These are phyloP conservation scores for Paradendryphiella salina DNA, from an alignment of 2,329 filamentous ascomycete species.

Conservation along the genomic window DNA sequence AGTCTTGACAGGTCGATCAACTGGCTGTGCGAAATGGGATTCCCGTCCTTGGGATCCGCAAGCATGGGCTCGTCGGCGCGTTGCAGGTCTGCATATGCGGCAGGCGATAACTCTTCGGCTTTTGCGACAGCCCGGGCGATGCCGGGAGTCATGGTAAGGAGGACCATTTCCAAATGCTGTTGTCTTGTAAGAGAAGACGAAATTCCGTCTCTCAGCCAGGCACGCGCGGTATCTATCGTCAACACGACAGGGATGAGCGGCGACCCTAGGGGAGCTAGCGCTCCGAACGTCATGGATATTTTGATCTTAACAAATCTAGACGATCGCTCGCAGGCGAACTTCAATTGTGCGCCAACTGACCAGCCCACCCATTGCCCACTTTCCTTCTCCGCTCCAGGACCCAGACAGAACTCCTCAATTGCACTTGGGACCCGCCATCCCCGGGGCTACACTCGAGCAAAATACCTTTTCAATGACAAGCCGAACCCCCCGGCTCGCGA, in stretches of 20 bases:
- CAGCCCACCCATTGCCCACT: slow-evolving; percentile 8
- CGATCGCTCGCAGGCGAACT: slow-evolving; percentile 14
- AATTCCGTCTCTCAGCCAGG: neutral
- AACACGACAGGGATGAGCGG: slow-evolving; percentile 10
- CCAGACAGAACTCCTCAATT: slow-evolving; percentile 29
- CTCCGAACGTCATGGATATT: slow-evolving; percentile 17
- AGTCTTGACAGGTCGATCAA: slow-evolving; percentile 64
- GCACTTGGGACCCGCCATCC: slow-evolving; percentile 13
- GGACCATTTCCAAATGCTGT: slow-evolving; percentile 61
- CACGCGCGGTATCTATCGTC: neutral
- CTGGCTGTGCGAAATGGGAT: slow-evolving; percentile 72
- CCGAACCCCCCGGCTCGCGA: slow-evolving; percentile 43
- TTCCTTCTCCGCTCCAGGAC: slow-evolving; percentile 4
- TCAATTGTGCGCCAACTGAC: slow-evolving; percentile 1
- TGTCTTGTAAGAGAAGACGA: slow-evolving; percentile 1
- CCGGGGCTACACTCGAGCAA: neutral
- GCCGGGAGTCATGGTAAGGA: slow-evolving; percentile 73
- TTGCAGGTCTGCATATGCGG: slow-evolving; percentile 30
- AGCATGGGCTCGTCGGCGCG: slow-evolving; percentile 55
- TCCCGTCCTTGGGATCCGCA: slow-evolving; percentile 58
- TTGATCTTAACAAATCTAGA: slow-evolving; percentile 12
- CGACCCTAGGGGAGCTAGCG: slow-evolving; percentile 7
- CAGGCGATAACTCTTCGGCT: slow-evolving; percentile 26
- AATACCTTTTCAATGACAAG: slow-evolving; percentile 33
- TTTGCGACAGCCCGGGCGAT: slow-evolving; percentile 65